Conservation (phyloP, 306 rosid species). For the Ziziphus jujuba region DNA sequence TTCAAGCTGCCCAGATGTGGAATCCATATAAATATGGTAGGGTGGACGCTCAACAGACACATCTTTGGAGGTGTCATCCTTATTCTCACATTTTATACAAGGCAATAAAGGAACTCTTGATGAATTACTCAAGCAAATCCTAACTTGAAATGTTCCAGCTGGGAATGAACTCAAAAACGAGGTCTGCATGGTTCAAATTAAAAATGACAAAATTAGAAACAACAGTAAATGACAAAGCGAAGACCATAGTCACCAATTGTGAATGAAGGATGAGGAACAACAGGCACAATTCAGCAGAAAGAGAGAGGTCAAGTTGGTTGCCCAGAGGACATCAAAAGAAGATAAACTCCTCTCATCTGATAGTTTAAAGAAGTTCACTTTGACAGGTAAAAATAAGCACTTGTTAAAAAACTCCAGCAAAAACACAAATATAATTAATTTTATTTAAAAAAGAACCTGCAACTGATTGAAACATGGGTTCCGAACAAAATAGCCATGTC, state of each 20-base stretch:
- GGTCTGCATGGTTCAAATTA: conserved; percentile 42
- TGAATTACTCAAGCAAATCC: conserved; percentile 44
- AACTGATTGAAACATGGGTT: conserved; percentile 52
- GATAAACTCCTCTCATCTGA: too few species aligned
- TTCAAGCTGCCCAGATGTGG: conserved; percentile 92
- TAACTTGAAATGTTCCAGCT: conserved; percentile 48
- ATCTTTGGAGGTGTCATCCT: conserved; percentile 34
- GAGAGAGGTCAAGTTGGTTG: not conserved
- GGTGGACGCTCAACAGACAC: conserved; percentile 82
- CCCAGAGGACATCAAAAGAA: not conserved
- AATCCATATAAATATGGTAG: conserved; percentile 74
- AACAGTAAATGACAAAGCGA: conserved; percentile 12
- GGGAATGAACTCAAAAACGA: conserved; percentile 59
- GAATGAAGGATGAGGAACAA: not conserved
- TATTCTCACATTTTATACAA: conserved; percentile 67
- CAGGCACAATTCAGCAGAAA: not conserved
- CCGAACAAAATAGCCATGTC: conserved; percentile 38
- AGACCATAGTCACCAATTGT: not conserved
- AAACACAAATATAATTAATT: not conserved
- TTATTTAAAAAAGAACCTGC: conserved; percentile 38
- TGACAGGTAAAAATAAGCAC: too few species aligned
- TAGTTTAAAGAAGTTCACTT: not conserved
- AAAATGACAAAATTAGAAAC: conserved; percentile 25
- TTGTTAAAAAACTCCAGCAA: not conserved
- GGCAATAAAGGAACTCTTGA: conserved; percentile 37